Base-by-base conservation (phyloP, 2,329 filamentous ascomycete genomes). In the Orbilia javanica region DNA sequence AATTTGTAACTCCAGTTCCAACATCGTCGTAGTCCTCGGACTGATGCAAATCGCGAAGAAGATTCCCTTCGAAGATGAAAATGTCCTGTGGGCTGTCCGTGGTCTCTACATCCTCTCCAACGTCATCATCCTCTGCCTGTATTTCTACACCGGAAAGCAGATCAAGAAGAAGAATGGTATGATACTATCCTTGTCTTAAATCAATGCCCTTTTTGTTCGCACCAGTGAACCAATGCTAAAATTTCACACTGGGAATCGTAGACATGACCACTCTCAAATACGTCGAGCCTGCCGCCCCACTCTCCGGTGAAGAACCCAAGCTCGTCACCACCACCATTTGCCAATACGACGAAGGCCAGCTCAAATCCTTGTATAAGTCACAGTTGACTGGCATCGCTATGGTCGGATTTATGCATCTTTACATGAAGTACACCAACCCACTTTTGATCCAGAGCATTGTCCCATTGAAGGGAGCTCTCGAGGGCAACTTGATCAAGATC, bases 381-480 rank as follows among this genome's bases (percentile, higher is more conserved):
- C 95, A 98, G 87, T 86, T 96, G 83, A 98, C 97, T 93, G 96
- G 96, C 78, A 88, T 99, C 75, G 94, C 89, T 85, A 99, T 99
- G 94, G 98, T 99, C 95, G 90, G 86, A 79, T 93, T 97, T 83
- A 98, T 99, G 95, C 96, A 99, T 87, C 81, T 99, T 79, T 99
- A 98, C 90, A 92, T 99, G 89, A 94, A 97, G 86, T 99, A 98
- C 91, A 98, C 94, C 87, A 99, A 98, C 90, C 96, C 96, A 48
- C 92, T 99, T 64, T 88, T 97, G 83, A 97, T 99, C 87, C 96
- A 99, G 90, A 96, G 92, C 85, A 97, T 99, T 87, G 96, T 99
- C 84, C 96, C 96, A 36, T 88, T 98, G 85, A 99, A 99, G 91
- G 89, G 92, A 84, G 95, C 94, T 53, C 89, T 99, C 85, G 96